Evolutionary conservation across 768 basidiomycete species (phyloP), one percentile per base, ranked within the genome.

Genomic region (Austroboletus festivus): DNA sequence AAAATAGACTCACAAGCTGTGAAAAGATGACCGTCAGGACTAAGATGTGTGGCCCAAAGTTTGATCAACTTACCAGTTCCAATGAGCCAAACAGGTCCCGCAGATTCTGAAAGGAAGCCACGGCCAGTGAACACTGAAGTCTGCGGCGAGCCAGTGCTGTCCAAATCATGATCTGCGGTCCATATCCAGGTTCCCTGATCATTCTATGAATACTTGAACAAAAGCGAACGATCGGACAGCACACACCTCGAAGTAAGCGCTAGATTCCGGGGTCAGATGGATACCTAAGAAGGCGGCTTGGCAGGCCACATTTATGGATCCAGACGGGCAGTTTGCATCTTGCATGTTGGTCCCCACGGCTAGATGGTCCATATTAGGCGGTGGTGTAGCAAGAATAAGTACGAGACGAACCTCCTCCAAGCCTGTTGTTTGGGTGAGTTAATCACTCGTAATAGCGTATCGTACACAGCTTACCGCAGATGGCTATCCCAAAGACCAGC

Each of bases 41-140:
- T 23, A 20, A 13, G 0, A 42, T n/a, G n/a, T n/a, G n/a, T n/a
- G 34, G 22, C 6, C 20, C 4, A 34, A 23, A 34, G 3, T 2
- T 26, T 8, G 1, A n/a, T n/a, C 13, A 7, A 57, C 66, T 40
- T 21, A 67, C 65, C 53, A 23, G 87, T 89, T 24, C 89, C 89
- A 53, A 90, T 80, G 63, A 90, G 53, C 88, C 87, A 89, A 19
- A 89, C 85, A 1, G 89, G 88, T 1, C 88, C 88, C n/a, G 71
- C 68, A 4, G 84, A 85, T 61, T 90, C 80, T 0, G 83, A 85
- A 23, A 88, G 71, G 23, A 90, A 78, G 5, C 89, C 89, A 19
- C 89, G 78, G 1, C 85, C 89, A 28, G 76, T 77, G 48, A 68
- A 90, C 18, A 86, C 53, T 1, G 77, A 73, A 35, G 81, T 64